phyloP scores from a whole-genome alignment of 2,329 filamentous ascomycete genomes.

The Pseudocercospora macadamiae region DNA sequence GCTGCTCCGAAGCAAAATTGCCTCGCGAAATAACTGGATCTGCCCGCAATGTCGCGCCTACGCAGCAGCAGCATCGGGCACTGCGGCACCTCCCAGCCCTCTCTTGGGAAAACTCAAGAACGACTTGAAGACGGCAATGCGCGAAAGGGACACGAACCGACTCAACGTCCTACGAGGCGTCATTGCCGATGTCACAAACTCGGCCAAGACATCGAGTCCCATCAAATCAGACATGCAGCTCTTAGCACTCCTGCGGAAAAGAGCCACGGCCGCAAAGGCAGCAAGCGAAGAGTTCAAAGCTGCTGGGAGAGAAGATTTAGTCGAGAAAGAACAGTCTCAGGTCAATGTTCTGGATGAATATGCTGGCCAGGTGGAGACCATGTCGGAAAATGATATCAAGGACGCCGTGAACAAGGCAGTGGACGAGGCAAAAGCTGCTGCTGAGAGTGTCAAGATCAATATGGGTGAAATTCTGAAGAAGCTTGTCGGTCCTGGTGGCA shows the following conservation, averaged over 20 bases:
- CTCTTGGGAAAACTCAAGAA: slow-evolving; percentile 49
- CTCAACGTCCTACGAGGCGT: slow-evolving; percentile 70
- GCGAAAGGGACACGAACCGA: slow-evolving; percentile 57
- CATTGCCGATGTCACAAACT: slow-evolving; percentile 72
- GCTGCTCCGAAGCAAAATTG: slow-evolving; percentile 20
- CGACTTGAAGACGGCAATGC: slow-evolving; percentile 54
- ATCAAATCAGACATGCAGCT: slow-evolving; percentile 71
- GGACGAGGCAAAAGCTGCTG: slow-evolving; percentile 49
- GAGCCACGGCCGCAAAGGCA: slow-evolving; percentile 59
- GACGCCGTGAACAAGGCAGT: slow-evolving; percentile 57
- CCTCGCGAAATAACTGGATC: slow-evolving; percentile 21
- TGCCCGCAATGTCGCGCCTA: slow-evolving; percentile 33
- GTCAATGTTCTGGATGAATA: slow-evolving; percentile 68
- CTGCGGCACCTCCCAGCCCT: slow-evolving; percentile 37
- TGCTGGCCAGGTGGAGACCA: slow-evolving; percentile 59
- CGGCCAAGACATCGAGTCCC: slow-evolving; percentile 72
- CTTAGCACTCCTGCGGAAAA: slow-evolving; percentile 67
- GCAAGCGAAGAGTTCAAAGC: slow-evolving; percentile 65
- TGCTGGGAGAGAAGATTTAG: slow-evolving; percentile 69
- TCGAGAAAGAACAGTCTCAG: slow-evolving; percentile 70
- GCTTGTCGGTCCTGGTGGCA: slow-evolving; percentile 54
- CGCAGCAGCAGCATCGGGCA: slow-evolving; percentile 30
- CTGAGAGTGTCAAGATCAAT: slow-evolving; percentile 53
- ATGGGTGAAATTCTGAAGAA: slow-evolving; percentile 67
- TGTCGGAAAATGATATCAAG: slow-evolving; percentile 63